phyloP scores from a whole-genome alignment of 2,329 filamentous ascomycete species.

The Aureobasidium subglaciale region DNA sequence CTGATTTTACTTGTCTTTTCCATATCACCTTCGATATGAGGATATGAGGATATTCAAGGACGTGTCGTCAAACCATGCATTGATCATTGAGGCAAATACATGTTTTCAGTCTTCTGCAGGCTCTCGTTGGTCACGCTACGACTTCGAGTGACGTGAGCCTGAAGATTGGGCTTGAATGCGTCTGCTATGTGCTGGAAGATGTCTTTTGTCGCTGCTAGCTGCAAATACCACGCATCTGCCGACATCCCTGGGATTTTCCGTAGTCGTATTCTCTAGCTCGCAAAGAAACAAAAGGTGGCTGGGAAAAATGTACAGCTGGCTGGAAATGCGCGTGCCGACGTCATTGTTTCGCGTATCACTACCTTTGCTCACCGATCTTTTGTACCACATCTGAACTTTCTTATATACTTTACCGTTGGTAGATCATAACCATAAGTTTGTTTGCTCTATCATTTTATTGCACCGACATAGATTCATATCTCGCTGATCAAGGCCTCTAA shows the following conservation, averaged over 20 bases:
- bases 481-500: no score
- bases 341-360: slow-evolving; percentile 5
- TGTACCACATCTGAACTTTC: slow-evolving; percentile 3
- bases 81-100: slow-evolving; percentile 2
- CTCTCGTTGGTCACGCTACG: not conserved
- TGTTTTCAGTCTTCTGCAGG: not conserved
- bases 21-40: not conserved
- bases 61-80: not conserved
- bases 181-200: not conserved
- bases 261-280: not conserved
- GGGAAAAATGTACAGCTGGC: slow-evolving; percentile 1
- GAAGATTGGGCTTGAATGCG: slow-evolving; percentile 1
- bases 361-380: slow-evolving; percentile 11
- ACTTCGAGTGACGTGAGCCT: slow-evolving; percentile 4
- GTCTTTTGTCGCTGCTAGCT: not conserved
- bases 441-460: not conserved
- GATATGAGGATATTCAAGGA: no score
- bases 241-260: not conserved
- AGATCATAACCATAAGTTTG: not conserved
- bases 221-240: not conserved
- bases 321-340: not conserved
- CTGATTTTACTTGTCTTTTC: not conserved
- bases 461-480: no score
- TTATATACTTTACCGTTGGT: not conserved
- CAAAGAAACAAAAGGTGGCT: not conserved